phyloP scores from a whole-genome alignment of 1,139 yeast species.

The Starmera stellimalicola region DNA sequence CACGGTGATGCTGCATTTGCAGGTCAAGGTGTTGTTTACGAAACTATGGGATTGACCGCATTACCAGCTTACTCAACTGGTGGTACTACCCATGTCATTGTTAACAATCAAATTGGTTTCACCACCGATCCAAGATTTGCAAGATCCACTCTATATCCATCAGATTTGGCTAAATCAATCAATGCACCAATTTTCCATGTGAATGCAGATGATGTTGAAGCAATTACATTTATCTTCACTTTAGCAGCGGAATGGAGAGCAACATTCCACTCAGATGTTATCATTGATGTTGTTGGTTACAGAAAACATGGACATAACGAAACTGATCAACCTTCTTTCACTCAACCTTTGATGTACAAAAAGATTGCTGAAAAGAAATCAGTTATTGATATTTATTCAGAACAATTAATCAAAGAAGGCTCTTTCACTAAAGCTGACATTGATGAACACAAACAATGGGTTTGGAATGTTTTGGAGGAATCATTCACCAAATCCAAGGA shows the following conservation, averaged over 20 bases:
- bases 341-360: constrained; percentile 96
- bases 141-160: constrained; percentile 96
- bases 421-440: constrained; percentile 84
- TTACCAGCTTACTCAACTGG: constrained; percentile 96
- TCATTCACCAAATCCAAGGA: constrained; percentile 83
- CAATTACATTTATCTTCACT: constrained; percentile 82
- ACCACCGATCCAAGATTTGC: constrained; percentile 98
- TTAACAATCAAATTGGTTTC: constrained; percentile 98
- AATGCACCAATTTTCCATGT: constrained; percentile 99
- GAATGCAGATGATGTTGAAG: constrained; percentile 96
- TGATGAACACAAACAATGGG: constrained; percentile 96
- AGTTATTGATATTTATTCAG: constrained; percentile 77
- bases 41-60: constrained; percentile 89
- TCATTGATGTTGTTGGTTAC: constrained; percentile 96
- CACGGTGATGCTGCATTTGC: constrained; percentile 99
- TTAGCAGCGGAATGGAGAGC: constrained; percentile 99
- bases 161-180: constrained; percentile 92
- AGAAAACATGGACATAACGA: constrained; percentile 98
- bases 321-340: constrained; percentile 98
- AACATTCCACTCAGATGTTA: constrained; percentile 90
- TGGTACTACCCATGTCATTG: constrained; percentile 94
- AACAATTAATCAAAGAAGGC: constrained; percentile 74
- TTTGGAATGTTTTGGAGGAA: constrained; percentile 89
- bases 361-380: constrained; percentile 82
- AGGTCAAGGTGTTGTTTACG: constrained; percentile 98